These are phyloP conservation scores for Alternaria arbusti DNA, from an alignment of 2,329 filamentous ascomycete species.

Conservation along the genomic window DNA sequence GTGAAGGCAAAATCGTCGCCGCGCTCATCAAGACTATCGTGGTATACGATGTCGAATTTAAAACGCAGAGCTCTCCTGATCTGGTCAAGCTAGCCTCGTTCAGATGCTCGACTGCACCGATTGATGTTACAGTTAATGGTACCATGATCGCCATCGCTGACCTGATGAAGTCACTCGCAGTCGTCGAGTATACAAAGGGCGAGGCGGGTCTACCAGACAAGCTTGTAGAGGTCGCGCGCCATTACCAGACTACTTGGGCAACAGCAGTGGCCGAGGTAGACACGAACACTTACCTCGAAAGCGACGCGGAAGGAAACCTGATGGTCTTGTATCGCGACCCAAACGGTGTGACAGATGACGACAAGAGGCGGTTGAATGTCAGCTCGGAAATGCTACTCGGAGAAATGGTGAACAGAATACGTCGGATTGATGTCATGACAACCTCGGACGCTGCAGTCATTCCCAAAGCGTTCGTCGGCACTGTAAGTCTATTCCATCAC, in stretches of 20 bases:
- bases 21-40: conserved; percentile 85
- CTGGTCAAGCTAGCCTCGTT: conserved; percentile 78
- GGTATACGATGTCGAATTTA: conserved; percentile 64
- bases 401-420: conserved; percentile 91
- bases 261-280: conserved; percentile 78
- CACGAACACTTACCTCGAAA: conserved; percentile 77
- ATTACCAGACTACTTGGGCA: conserved; percentile 82
- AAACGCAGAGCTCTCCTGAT: conserved; percentile 58
- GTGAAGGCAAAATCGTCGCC: conserved; percentile 77
- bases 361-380: conserved; percentile 72
- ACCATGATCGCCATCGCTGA: conserved; percentile 85
- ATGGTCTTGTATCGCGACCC: conserved; percentile 77
- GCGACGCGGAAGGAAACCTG: conserved; percentile 87
- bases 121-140: conserved; percentile 77
- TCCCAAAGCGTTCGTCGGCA: conserved; percentile 86
- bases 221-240: conserved; percentile 76
- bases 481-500: conserved; percentile 63
- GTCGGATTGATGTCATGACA: conserved; percentile 71
- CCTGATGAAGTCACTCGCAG: conserved; percentile 87
- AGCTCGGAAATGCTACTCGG: conserved; percentile 85
- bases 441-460: conserved; percentile 71
- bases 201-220: conserved; percentile 64
- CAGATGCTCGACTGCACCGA: conserved; percentile 81
- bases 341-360: conserved; percentile 75
- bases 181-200: conserved; percentile 73